A percentile compares a stretch with the other conserved stretches of the same genome.
phyloP scores from a whole-genome alignment of 2,329 filamentous ascomycete genomes.

The Furcasterigmium sp. region DNA sequence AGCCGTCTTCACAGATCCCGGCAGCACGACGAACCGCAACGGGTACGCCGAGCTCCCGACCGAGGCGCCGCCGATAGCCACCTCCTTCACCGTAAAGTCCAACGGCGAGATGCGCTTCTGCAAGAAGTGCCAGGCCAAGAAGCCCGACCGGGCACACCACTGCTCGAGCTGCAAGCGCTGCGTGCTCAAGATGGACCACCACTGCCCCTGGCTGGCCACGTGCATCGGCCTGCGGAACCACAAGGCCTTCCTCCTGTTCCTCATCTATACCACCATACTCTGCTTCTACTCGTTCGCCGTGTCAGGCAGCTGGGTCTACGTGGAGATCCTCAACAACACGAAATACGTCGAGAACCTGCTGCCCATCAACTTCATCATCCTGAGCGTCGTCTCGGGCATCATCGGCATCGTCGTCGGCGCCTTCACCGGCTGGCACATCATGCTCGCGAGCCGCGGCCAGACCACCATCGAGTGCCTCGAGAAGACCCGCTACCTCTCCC shows the following conservation, averaged over 20 bases:
- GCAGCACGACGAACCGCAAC: slow-evolving; percentile 58
- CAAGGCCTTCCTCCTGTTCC: slow-evolving; percentile 89
- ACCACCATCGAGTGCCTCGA: slow-evolving; percentile 97
- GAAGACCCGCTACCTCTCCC: slow-evolving; percentile 88
- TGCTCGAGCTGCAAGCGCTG: slow-evolving; percentile 93
- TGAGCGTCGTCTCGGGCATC: slow-evolving; percentile 82
- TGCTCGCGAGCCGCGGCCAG: slow-evolving; percentile 70
- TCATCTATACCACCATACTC: slow-evolving; percentile 84
- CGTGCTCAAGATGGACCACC: slow-evolving; percentile 99
- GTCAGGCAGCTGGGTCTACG: slow-evolving; percentile 77
- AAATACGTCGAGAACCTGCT: slow-evolving; percentile 70
- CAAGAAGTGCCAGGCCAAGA: slow-evolving; percentile 93
- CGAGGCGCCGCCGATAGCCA: slow-evolving; percentile 53
- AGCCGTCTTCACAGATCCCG: slow-evolving; percentile 89
- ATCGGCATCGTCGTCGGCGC: slow-evolving; percentile 84
- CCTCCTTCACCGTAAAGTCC: slow-evolving; percentile 86
- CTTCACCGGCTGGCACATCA: slow-evolving; percentile 89
- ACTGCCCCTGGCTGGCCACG: slow-evolving; percentile 96
- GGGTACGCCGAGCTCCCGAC: slow-evolving; percentile 81
- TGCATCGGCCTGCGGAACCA: slow-evolving; percentile 94
- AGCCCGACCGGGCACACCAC: slow-evolving; percentile 94
- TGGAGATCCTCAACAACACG: slow-evolving; percentile 67
- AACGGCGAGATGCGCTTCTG: slow-evolving; percentile 85
- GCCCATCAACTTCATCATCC: slow-evolving; percentile 85
- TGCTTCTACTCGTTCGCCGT: slow-evolving; percentile 77